These are phyloP conservation scores for Achaetomiella virescens DNA, from an alignment of 495 filamentous ascomycete genomes.

Conservation along the genomic window DNA sequence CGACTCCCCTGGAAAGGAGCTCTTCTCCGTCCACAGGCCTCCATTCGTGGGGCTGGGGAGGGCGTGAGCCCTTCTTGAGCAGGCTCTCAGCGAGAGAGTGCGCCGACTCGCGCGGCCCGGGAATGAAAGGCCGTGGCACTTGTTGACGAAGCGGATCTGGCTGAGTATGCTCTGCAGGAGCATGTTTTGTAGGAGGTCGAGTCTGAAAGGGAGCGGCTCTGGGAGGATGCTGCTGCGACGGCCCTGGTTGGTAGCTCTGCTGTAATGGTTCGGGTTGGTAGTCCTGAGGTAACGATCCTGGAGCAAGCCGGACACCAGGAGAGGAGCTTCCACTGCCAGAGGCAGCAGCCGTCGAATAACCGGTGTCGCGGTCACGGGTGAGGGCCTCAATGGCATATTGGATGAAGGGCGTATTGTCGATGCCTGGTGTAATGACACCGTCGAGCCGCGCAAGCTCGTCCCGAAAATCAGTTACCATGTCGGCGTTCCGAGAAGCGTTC, in stretches of 20 bases:
- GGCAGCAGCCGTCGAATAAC: slow-evolving; percentile 23
- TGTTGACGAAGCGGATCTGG: neutral
- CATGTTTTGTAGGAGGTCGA: neutral
- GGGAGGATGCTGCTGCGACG: neutral
- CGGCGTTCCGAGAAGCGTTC: slow-evolving; percentile 26
- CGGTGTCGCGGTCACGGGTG: slow-evolving; percentile 29
- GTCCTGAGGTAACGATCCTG: slow-evolving; percentile 1
- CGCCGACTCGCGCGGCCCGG: slow-evolving; percentile 21
- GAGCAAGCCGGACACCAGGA: neutral
- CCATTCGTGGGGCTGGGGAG: slow-evolving; percentile 28
- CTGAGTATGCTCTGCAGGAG: neutral
- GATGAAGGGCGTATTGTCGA: slow-evolving; percentile 44
- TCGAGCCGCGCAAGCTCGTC: slow-evolving; percentile 40
- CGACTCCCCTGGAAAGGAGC: slow-evolving; percentile 13
- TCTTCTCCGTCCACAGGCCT: slow-evolving; percentile 17
- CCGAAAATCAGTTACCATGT: slow-evolving; percentile 33
- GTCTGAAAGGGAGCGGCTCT: neutral
- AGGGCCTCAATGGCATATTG: slow-evolving; percentile 45
- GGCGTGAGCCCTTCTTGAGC: slow-evolving; percentile 18
- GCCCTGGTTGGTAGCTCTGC: slow-evolving; percentile 6
- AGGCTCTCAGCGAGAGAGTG: slow-evolving; percentile 28
- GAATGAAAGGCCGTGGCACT: slow-evolving; percentile 1
- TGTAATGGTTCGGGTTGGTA: slow-evolving; percentile 4
- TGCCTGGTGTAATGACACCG: slow-evolving; percentile 42
- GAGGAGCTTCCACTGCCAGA: slow-evolving; percentile 25